Percentiles rank a stretch among this genome's conserved stretches.
phyloP scores from a whole-genome alignment of 2,329 filamentous ascomycete species.

The Cercospora sp. region DNA sequence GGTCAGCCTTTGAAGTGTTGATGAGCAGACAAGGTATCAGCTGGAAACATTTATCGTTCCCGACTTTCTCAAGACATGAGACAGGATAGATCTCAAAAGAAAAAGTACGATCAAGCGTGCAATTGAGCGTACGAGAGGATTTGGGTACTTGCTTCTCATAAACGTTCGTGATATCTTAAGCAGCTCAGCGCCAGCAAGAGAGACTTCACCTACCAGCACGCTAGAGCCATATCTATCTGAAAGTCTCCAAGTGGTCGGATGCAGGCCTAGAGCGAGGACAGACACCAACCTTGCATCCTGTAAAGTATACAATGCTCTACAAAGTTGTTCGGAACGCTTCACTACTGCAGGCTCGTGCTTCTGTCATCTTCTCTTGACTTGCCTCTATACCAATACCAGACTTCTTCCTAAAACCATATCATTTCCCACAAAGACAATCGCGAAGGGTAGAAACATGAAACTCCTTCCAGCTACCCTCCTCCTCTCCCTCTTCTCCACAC shows the following conservation, averaged over 20 bases:
- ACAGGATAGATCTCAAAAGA: neutral
- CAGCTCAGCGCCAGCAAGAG: neutral
- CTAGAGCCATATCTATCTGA: neutral
- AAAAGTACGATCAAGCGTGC: neutral
- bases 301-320: neutral
- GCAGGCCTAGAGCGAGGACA: neutral
- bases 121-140: neutral
- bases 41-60: neutral
- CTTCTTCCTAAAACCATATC: too few species aligned
- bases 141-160: neutral
- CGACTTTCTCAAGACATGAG: too few species aligned
- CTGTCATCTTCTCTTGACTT: neutral
- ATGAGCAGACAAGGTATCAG: neutral
- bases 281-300: neutral
- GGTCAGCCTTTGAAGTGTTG: constrained; percentile 18
- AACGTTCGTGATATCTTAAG: neutral
- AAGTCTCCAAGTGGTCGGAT: neutral
- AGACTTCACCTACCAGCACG: neutral
- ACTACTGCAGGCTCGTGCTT: neutral
- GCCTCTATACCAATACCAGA: too few species aligned
- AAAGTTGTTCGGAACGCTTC: neutral
- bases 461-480: neutral
- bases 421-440: too few species aligned
- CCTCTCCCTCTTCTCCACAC: neutral
- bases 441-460: too few species aligned